Base-by-base conservation (phyloP, 2,329 filamentous ascomycete genomes). In the Thyridium curvatum region DNA sequence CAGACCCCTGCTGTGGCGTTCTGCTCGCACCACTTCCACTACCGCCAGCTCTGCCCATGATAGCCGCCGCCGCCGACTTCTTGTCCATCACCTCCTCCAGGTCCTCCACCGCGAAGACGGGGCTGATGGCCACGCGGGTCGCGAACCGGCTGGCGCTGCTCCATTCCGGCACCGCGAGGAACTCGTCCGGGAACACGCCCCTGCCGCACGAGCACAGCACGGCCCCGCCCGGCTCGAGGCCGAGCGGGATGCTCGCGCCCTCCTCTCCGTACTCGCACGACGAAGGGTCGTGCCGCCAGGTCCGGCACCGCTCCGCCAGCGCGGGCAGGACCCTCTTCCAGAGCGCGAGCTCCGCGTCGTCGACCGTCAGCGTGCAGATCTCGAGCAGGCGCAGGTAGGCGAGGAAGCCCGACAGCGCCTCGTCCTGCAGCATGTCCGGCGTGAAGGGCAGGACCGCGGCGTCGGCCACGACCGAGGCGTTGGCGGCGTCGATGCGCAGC, bases 101-200 rank as follows among this genome's bases (percentile, higher is more conserved):
- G 9, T 64, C 58, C 0, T 62, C 60, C 16, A 62, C 59, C 8
- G 70, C 56, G 49, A 67, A 82, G 0, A 61, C 56, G 0, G 74
- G 74, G 40, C 76, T 80, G 46, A 82, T 74, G 4, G 74, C 75
- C 6, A 77, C 59, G 6, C 79, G 67, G 18, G 78, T 74, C 18
- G 71, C 65, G 35, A 66, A 56, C 39, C 59, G 53, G 9, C 53
- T 52, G 1, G 58, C 56, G 10, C 62, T 62, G 8, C 51, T 56
- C 61, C 71, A 71, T 14, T 63, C 59, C 0, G 69, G 67, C 7
- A 72, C 35, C 4, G 50, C 40, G 30, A 64, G 45, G 38, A 62
- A 77, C 33, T 51, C 37, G 0, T 56, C 43, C 0, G 68, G 69
- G 5, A 73, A 42, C 18, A 53, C 47, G 0, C 70, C 71, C 14